Conservation (phyloP, 192 early-diverging fungal species). For the Entophlyctis luteolus region DNA sequence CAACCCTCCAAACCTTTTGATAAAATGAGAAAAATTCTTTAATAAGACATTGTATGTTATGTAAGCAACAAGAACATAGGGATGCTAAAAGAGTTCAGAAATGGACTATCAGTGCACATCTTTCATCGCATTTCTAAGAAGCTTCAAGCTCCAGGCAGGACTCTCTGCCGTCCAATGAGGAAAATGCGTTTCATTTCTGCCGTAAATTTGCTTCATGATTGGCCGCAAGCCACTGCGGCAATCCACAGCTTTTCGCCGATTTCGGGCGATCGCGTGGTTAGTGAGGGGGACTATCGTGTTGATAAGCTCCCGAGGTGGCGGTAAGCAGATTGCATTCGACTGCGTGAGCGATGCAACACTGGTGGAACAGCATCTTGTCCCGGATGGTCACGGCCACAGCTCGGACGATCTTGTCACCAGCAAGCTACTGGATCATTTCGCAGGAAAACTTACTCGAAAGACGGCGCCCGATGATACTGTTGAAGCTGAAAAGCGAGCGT, state of each 20-base stretch:
- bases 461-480: not conserved
- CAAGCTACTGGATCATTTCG: not conserved
- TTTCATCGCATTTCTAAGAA: too few relatives aligned
- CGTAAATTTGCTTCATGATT: too few relatives aligned
- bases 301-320: not conserved
- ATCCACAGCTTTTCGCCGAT: constrained; percentile 3
- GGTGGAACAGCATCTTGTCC: not conserved
- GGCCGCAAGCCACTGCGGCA: too few relatives aligned
- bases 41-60: too few relatives aligned
- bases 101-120: too few relatives aligned
- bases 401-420: not conserved
- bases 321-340: not conserved
- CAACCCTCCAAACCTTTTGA: too few relatives aligned
- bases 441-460: not conserved
- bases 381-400: not conserved
- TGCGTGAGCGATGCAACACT: not conserved
- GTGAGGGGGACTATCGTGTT: constrained; percentile 6
- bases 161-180: too few relatives aligned
- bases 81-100: too few relatives aligned
- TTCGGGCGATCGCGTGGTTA: constrained; percentile 4
- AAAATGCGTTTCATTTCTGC: too few relatives aligned
- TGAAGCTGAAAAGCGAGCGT: not conserved
- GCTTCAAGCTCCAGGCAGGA: too few relatives aligned
- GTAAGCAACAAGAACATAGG: too few relatives aligned
- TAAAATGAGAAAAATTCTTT: too few relatives aligned